phyloP scores from a whole-genome alignment of 352 stramenopile species.

The Phytophthora hybrid region DNA sequence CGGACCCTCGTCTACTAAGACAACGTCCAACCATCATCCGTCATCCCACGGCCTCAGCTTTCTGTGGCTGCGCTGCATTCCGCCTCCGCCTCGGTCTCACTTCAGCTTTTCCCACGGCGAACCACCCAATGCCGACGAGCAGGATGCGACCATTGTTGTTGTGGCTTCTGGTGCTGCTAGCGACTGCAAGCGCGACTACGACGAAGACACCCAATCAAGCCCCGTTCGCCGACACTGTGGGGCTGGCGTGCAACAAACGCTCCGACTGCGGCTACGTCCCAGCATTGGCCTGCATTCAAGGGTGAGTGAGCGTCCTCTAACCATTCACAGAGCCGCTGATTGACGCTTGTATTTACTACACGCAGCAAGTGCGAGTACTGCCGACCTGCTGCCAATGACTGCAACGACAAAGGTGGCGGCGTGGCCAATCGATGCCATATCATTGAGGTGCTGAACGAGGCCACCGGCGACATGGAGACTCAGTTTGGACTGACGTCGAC shows the following conservation, averaged over 20 bases:
- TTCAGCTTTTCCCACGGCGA: constrained; percentile 13
- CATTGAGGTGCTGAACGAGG: constrained; percentile 38
- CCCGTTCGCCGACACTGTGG: constrained; percentile 48
- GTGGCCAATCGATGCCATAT: constrained; percentile 61
- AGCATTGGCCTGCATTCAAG: constrained; percentile 68
- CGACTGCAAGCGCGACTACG: neutral
- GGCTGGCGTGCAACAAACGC: constrained; percentile 53
- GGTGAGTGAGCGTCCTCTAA: constrained; percentile 47
- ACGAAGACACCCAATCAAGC: constrained; percentile 12
- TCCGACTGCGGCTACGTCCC: constrained; percentile 79
- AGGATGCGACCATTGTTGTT: neutral
- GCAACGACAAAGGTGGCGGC: constrained; percentile 51
- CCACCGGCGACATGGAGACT: constrained; percentile 41
- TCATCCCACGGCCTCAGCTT: too few relatives aligned
- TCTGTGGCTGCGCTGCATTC: too few relatives aligned
- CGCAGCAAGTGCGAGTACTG: constrained; percentile 75
- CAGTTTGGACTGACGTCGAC: constrained; percentile 39
- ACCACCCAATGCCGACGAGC: too few relatives aligned
- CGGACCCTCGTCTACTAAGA: too few relatives aligned
- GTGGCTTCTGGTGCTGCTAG: neutral
- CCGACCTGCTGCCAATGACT: constrained; percentile 53
- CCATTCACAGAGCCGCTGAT: too few relatives aligned
- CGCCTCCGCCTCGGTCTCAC: constrained; percentile 1
- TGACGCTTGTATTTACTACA: neutral
- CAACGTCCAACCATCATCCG: too few relatives aligned